A percentile compares a stretch with the other conserved stretches of the same genome.
phyloP scores from a whole-genome alignment of 768 basidiomycete genomes.

The Tylopilus balloui region DNA sequence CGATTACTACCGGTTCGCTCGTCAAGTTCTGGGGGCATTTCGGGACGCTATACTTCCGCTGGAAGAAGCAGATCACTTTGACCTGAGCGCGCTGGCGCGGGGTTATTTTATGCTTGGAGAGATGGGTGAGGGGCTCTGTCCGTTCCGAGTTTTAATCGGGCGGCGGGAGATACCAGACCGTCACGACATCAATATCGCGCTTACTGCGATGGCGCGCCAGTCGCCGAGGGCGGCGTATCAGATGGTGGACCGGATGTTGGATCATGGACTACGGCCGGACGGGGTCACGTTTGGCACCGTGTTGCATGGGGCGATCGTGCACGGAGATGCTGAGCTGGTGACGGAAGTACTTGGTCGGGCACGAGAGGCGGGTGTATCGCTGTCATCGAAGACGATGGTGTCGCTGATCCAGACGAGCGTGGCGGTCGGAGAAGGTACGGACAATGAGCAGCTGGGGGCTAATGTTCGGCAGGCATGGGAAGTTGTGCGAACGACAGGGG shows the following conservation, averaged over 20 bases:
- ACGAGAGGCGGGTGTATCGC: constrained; percentile 31
- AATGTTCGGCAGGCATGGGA: constrained; percentile 41
- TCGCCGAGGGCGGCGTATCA: constrained; percentile 43
- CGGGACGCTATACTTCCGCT: constrained; percentile 43
- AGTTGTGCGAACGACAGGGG: constrained; percentile 37
- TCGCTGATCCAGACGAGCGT: constrained; percentile 44
- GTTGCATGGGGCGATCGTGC: constrained; percentile 51
- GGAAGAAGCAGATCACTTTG: constrained; percentile 41
- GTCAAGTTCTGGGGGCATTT: constrained; percentile 44
- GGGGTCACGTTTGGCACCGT: constrained; percentile 57
- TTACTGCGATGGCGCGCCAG: constrained; percentile 49
- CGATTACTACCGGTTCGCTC: constrained; percentile 36
- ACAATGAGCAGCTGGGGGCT: constrained; percentile 25
- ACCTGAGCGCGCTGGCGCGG: constrained; percentile 58
- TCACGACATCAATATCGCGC: constrained; percentile 61
- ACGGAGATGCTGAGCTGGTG: constrained; percentile 43
- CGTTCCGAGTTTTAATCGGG: constrained; percentile 42
- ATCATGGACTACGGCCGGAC: constrained; percentile 47
- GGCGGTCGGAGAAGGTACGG: constrained; percentile 20
- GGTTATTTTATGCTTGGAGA: constrained; percentile 56
- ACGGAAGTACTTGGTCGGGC: constrained; percentile 39
- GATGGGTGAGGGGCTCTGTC: constrained; percentile 41
- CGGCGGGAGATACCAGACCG: constrained; percentile 55
- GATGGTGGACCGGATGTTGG: constrained; percentile 50
- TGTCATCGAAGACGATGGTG: constrained; percentile 48